Evolutionary conservation across 2,329 filamentous ascomycete genomes (phyloP), one percentile per base, ranked within the genome.

Genomic region (Penicillium decumbens): DNA sequence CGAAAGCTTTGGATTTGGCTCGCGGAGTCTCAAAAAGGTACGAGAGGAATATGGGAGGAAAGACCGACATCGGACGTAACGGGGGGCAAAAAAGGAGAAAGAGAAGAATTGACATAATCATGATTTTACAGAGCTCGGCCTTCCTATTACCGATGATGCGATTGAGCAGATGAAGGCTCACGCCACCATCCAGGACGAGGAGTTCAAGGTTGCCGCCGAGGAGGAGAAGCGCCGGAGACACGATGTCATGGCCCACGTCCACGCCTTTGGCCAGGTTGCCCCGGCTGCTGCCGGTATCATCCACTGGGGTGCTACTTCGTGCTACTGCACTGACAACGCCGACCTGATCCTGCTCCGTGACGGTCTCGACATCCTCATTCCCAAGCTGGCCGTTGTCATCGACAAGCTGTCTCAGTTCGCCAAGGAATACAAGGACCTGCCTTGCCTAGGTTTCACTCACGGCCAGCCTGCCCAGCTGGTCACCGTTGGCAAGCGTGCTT

Each of bases 1-100:
- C 83, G 90, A 56, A 80, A 88, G 67, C 81, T 95, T 15, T 96
- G 91, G 91, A 75, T 92, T 39, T 84, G 80, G 72, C 85, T 95
- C 9, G 90, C 90, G 23, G 85, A 95, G 76, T 78, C 80, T 8
- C 86, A 95, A 76, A 84, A 84, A 68, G 66, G 67, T 70, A 65
- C 50, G 55, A 54, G 7, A 9, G 9, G 39, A 46, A 45, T 24
- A 38, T 25, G 38, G 44, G 40, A 41, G 40, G 30, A 23, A 29
- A 24, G 43, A 41, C 53, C 53, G 50, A 56, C 45, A 51, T 53
- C 51, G 49, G 55, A 49, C 42, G 37, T 47, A 35, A 37, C 37
- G 20, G 33, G 15, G 13, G n/a, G n/a, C n/a, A n/a, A n/a, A n/a
- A n/a, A 33, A 37, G 20, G 40, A 42, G 38, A 41, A 47, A 43